Base-by-base conservation (phyloP, 1,139 yeast genomes). In the Suhomyces panamericanus region DNA sequence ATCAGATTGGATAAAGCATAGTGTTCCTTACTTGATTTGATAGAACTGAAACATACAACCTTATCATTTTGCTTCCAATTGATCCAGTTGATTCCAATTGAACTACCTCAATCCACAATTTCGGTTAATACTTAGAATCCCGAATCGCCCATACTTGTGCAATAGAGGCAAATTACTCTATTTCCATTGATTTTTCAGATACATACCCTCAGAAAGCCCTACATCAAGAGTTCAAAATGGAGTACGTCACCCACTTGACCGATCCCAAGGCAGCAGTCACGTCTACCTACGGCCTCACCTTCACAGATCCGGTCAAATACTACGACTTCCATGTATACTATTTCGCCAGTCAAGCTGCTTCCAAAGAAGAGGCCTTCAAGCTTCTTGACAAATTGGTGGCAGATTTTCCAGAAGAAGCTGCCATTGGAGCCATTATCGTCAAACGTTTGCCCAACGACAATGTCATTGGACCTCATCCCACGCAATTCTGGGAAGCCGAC, bases 281-380 rank as follows among this genome's bases (percentile, higher is more conserved):
- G 6, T 63, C 69, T n/a, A 46, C 35, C 6, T 43, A 52, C 35
- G 63, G 61, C 2, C 54, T 67, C 17, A 39, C 50, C 14, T 67
- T 42, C 49, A 52, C 57, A 1, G 49, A 52, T 37, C 71, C 71
- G 1, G 59, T 67, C 16, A 56, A 66, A 42, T 67, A 63, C 51
- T 67, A 66, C 49, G 72, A 67, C 46, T 67, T 67, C 50, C 72
- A 67, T 48, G 59, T 67, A 9, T 67, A 67, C 50, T 67, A 66
- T 47, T 58, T 46, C 39, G 65, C 62, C 20, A 64, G 58, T 32
- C 55, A 57, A 27, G 39, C 41, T 10, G 27, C 36, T 6, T 57
- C 67, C 11, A 43, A 49, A 5, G 31, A 34, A 14, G 71, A 67
- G 43, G 57, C 70, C 10, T 54, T 56, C 36, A 43, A 24, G 0